Base-by-base conservation (phyloP, 1,284 basidiomycete genomes). In the Veloboletus limbatus region DNA sequence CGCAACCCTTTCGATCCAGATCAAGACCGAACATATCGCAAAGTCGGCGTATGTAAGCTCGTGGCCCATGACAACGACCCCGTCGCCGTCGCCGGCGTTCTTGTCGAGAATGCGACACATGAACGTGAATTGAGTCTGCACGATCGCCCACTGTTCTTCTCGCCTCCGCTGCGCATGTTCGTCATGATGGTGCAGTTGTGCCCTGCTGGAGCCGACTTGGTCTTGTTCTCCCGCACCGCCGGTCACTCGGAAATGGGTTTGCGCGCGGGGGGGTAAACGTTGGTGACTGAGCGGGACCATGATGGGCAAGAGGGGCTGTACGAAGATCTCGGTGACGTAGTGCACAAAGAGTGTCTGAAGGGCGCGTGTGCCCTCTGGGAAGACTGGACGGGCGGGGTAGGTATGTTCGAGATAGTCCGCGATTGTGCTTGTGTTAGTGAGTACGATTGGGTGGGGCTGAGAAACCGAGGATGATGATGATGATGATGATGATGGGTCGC, bases 41-140 rank as follows among this genome's bases (percentile, higher is more conserved):
- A 87, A 86, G 55, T 87, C 85, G 0, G 82, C 82, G 54, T 85
- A 85, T 9, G 76, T 78, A 30, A 86, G 70, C 17, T 84, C 78
- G 34, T 72, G 67, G 3, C 84, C 85, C 74, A 79, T 81, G 18
- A 70, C 77, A 20, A 86, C 80, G n/a, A 78, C 67, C 2, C 81
- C 81, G 53, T 84, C 81, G 1, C 82, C 76, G 16, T 74, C 71
- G 0, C 69, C 72, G 1, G 62, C 54, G 52, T 87, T 87, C 66
- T 84, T 85, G 55, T 84, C 80, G 11, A 87, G 66, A 7, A 86
- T 70, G 44, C 66, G 64, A 4, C 82, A 76, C 20, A 87, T 67
- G 51, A 82, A 79, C 45, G 82, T 70, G 55, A 87, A 86, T 49
- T 84, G 81, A 33, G 80, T 75, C 55, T 77, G 77, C 3, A 81